Percentiles rank a stretch among this genome's conserved stretches.
phyloP scores from a whole-genome alignment of 805 yeast species.

The Torulaspora microellipsoides region DNA sequence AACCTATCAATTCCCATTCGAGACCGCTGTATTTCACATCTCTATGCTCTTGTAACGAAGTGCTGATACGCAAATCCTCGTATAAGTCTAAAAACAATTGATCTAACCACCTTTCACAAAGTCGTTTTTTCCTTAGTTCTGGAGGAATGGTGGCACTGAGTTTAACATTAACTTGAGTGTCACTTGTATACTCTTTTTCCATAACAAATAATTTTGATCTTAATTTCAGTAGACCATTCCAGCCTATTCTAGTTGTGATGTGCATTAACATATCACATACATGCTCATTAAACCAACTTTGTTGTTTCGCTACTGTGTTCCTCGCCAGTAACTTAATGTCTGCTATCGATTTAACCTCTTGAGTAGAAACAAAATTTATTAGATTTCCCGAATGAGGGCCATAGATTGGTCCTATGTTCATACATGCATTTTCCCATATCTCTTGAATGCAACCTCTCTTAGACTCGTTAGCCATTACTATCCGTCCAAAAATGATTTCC shows the following conservation, averaged over 20 bases:
- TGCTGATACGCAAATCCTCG: constrained; percentile 34
- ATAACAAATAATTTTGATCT: constrained; percentile 75
- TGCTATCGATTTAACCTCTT: constrained; percentile 27
- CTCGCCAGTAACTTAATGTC: constrained; percentile 27
- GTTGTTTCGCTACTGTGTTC: constrained; percentile 28
- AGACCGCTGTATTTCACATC: constrained; percentile 51
- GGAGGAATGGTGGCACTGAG: constrained; percentile 18
- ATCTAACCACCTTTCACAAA: constrained; percentile 35
- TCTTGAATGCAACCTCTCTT: constrained; percentile 21
- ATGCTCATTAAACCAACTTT: constrained; percentile 27
- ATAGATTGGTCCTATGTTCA: constrained; percentile 30
- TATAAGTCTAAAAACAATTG: constrained; percentile 33
- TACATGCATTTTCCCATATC: constrained; percentile 26
- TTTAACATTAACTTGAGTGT: constrained; percentile 1
- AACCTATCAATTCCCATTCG: constrained; percentile 72
- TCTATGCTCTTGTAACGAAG: constrained; percentile 24
- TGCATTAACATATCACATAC: constrained; percentile 71
- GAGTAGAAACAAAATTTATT: constrained; percentile 29
- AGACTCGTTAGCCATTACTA: constrained; percentile 29
- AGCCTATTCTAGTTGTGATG: constrained; percentile 65
- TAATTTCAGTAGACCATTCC: constrained; percentile 68
- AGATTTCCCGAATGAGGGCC: constrained; percentile 31
- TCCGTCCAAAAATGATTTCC: constrained; percentile 28
- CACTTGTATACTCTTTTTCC: constrained; percentile 55
- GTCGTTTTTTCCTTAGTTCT: constrained; percentile 24